Percentiles rank a stretch among this genome's conserved stretches.
These are phyloP conservation scores for Lophium mytilinum DNA, from an alignment of 495 filamentous ascomycete genomes.

Conservation along the genomic window DNA sequence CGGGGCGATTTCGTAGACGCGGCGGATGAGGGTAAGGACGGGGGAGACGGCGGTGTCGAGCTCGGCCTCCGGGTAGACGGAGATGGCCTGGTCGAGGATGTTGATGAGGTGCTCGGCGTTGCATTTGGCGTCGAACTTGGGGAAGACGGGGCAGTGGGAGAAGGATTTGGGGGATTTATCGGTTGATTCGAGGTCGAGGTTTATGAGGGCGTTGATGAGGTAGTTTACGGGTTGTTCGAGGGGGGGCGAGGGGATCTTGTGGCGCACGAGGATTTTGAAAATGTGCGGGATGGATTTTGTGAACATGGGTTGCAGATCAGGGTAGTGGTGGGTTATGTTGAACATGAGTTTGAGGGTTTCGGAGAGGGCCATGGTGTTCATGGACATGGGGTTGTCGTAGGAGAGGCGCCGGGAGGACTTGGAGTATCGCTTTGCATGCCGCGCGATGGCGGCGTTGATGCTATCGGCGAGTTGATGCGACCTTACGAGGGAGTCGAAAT, in stretches of 20 bases:
- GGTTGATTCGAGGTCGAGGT: conserved; percentile 52
- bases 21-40: conserved; percentile 61
- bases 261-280: conserved; percentile 58
- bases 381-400: conserved; percentile 39
- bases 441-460: conserved; percentile 50
- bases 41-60: conserved; percentile 63
- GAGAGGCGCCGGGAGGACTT: conserved; percentile 24
- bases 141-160: conserved; percentile 45
- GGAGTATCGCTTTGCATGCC: conserved; percentile 57
- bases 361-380: conserved; percentile 69
- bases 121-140: conserved; percentile 49
- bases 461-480: conserved; percentile 61
- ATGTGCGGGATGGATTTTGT: conserved; percentile 61
- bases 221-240: conserved; percentile 53
- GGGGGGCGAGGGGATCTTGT: conserved; percentile 47
- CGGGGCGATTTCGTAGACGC: conserved; percentile 66
- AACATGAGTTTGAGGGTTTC: conserved; percentile 87
- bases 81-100: conserved; percentile 61
- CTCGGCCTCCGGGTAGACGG: conserved; percentile 51
- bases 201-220: conserved; percentile 73
- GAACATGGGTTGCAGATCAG: conserved; percentile 51
- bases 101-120: conserved; percentile 63
- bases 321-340: conserved; percentile 70
- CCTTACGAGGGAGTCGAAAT: conserved; percentile 61
- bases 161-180: conserved; percentile 34